Conservation (phyloP, 2,329 filamentous ascomycete genomes). For the Furcasterigmium furcatum region DNA sequence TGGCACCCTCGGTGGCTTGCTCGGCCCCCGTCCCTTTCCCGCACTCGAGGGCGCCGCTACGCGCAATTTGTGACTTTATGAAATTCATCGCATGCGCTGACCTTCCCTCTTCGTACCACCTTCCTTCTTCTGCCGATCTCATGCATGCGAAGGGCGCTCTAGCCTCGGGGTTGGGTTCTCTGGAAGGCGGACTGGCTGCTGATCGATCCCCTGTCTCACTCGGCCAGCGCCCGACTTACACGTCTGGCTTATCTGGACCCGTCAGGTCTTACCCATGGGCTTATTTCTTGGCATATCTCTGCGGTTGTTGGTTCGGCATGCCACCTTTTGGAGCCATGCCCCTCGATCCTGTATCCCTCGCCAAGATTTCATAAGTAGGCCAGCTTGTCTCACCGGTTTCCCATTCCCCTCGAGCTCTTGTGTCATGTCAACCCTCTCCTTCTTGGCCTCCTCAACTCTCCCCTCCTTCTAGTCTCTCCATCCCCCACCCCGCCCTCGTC, state of each 20-base stretch:
- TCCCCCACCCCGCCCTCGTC: background rate
- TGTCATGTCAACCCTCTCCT: too few relatives aligned
- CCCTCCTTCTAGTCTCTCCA: too few relatives aligned
- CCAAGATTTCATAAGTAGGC: too few relatives aligned
- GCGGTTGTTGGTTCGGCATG: too few relatives aligned
- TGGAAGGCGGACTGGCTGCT: too few relatives aligned
- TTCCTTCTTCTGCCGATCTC: background rate
- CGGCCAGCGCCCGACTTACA: background rate
- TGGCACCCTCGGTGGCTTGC: background rate
- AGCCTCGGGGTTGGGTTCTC: background rate
- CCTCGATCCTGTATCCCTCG: too few relatives aligned
- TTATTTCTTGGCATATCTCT: too few relatives aligned
- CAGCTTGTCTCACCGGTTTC: too few relatives aligned
- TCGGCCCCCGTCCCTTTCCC: background rate
- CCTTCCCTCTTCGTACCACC: background rate
- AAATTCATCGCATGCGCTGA: background rate
- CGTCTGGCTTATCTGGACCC: background rate
- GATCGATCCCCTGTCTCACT: background rate
- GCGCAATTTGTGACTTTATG: background rate
- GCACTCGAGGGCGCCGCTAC: background rate
- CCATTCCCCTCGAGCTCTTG: too few relatives aligned
- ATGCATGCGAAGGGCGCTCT: background rate
- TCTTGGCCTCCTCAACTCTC: too few relatives aligned
- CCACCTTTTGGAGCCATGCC: too few relatives aligned
- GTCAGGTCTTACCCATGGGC: too few relatives aligned